Evolutionary conservation across 441 rosid genomes (phyloP).

Genomic region (Euphorbia schlechtendalii): DNA sequence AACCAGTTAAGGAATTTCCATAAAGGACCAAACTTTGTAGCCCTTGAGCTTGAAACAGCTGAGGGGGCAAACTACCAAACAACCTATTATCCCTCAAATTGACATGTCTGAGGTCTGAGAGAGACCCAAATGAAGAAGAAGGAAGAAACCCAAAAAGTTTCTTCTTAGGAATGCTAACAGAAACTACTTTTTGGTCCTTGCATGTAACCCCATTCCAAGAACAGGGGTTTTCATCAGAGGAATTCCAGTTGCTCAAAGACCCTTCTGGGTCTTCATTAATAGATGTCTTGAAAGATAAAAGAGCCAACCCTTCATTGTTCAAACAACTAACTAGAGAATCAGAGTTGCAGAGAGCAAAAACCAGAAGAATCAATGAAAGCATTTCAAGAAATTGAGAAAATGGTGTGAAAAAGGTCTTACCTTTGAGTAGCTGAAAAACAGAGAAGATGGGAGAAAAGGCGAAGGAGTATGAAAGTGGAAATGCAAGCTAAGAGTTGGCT

Average conservation of each 20-base stretch:
- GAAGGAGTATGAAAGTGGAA: background rate
- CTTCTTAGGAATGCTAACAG: slow-evolving; percentile 81
- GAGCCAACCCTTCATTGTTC: slow-evolving; percentile 66
- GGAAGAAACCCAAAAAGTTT: slow-evolving; percentile 69
- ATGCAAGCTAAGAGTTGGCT: slow-evolving; percentile 18
- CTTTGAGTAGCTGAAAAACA: slow-evolving; percentile 25
- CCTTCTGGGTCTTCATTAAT: slow-evolving; percentile 67
- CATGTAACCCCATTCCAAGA: slow-evolving; percentile 95
- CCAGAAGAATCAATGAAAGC: slow-evolving; percentile 34
- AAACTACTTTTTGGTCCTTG: slow-evolving; percentile 65
- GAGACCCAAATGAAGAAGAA: slow-evolving; percentile 69
- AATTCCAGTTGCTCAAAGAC: slow-evolving; percentile 78
- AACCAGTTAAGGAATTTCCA: slow-evolving; percentile 78
- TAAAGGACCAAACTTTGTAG: slow-evolving; percentile 86
- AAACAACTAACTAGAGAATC: slow-evolving; percentile 28
- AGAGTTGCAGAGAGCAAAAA: slow-evolving; percentile 36
- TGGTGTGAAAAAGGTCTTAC: slow-evolving; percentile 22
- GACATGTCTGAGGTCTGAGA: slow-evolving; percentile 73
- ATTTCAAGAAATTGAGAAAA: slow-evolving; percentile 20
- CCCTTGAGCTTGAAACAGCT: slow-evolving; percentile 70
- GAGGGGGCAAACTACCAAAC: slow-evolving; percentile 55
- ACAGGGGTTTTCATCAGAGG: slow-evolving; percentile 65
- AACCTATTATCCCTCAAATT: slow-evolving; percentile 77
- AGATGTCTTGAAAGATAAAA: slow-evolving; percentile 65
- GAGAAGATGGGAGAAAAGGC: background rate